Base-by-base conservation (phyloP, 306 rosid species). In the Corylus americana region DNA sequence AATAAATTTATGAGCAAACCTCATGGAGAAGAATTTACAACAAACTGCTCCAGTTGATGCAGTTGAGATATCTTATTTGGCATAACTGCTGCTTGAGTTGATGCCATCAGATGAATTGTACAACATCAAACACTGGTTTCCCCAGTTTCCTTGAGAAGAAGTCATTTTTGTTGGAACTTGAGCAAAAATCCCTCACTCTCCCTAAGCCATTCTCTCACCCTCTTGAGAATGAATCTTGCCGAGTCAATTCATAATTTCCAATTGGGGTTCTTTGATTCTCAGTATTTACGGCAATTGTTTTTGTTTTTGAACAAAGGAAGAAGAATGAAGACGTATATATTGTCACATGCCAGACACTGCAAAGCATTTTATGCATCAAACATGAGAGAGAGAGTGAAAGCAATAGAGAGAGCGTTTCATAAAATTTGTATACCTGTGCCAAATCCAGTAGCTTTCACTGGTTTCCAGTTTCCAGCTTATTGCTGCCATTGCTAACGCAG, bases 261-360 rank as follows among this genome's bases (percentile, higher is more conserved):
- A 72, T 64, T 0, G 85, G 75, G 64, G 63, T 31, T 70, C 80
- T 71, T 77, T 55, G 81, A 35, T 78, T 70, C 62, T 78, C 91
- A 13, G 22, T 73, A 80, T 83, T 62, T 20, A 74, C 82, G 58
- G 61, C 11, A 48, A 75, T 80, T 63, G 74, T 84, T 86, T 92
- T 80, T 63, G 74, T 83, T 86, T 92, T 95, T 49, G 98, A 86
- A 55, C 90, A 89, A 18, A 89, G 92, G 86, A 89, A 89, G 84
- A 89, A 86, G 86, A 89, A 86, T n/a, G 99, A 96, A 57, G 99
- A 90, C 44, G 90, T 89, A 75, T 96, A 93, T 78, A 96, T 91
- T 35, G 96, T 78, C 72, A 80, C 64, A 82, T 96, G 99, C 99
- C 99, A 96, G 70, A 92, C 80, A 92, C 99, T 96, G 99, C 71